Conservation (phyloP, 2,329 filamentous ascomycete species). For the Coleophoma eucalyptorum region DNA sequence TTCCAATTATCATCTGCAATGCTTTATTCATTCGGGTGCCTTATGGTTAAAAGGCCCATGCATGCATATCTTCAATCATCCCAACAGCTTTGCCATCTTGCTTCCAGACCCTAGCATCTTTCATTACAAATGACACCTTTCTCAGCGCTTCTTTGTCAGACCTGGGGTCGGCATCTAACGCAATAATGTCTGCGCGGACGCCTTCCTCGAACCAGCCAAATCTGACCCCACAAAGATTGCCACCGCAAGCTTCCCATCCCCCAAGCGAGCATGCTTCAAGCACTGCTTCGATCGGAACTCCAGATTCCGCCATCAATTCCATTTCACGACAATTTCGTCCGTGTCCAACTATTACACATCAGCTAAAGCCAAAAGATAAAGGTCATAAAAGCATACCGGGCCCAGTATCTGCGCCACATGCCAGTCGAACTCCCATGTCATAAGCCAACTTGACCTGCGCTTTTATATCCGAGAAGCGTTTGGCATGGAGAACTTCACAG, state of each 20-base stretch:
- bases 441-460: constrained; percentile 39
- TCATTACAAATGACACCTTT: constrained; percentile 51
- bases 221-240: constrained; percentile 42
- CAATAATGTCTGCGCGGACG: constrained; percentile 46
- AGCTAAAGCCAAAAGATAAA: too few relatives aligned
- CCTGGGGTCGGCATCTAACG: constrained; percentile 38
- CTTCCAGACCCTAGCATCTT: constrained; percentile 49
- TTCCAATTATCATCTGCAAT: too few relatives aligned
- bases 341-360: too few relatives aligned
- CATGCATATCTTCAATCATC: not conserved
- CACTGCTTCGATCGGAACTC: constrained; percentile 43
- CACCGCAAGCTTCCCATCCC: constrained; percentile 52
- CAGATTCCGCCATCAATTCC: constrained; percentile 46
- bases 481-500: constrained; percentile 28
- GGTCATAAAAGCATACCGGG: too few relatives aligned
- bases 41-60: too few relatives aligned
- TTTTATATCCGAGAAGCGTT: constrained; percentile 26
- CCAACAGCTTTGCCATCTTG: constrained; percentile 21
- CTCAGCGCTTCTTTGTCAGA: constrained; percentile 33
- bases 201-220: constrained; percentile 49
- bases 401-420: constrained; percentile 49
- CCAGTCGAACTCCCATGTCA: constrained; percentile 42
- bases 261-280: constrained; percentile 44
- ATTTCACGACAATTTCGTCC: constrained; percentile 49
- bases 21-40: too few relatives aligned